A percentile compares a stretch with the other conserved stretches of the same genome.
These are phyloP conservation scores for Termitomyces sp. DNA, from an alignment of 768 basidiomycete genomes.

Conservation along the genomic window DNA sequence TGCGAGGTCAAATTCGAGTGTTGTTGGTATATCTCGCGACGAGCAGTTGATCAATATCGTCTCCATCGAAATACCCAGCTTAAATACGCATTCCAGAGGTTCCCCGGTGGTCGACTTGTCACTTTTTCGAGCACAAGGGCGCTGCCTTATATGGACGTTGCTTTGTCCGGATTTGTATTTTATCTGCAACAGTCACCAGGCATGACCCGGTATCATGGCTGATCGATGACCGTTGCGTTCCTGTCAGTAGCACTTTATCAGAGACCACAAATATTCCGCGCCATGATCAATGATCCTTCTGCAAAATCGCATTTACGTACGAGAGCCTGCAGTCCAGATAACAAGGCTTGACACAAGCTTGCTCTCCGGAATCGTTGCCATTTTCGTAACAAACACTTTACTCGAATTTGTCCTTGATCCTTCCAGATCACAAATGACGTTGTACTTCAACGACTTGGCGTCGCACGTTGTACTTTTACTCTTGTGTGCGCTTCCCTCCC, in stretches of 20 bases:
- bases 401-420: not conserved
- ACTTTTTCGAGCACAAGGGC: constrained; percentile 23
- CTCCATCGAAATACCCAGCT: constrained; percentile 10
- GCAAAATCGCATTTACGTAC: too few species aligned
- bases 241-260: not conserved
- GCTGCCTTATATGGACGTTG: constrained; percentile 20
- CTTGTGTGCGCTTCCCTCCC: not conserved
- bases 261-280: too few species aligned
- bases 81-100: constrained; percentile 21
- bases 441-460: not conserved
- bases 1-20: not conserved
- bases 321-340: not conserved
- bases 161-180: constrained; percentile 22
- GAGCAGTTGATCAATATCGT: constrained; percentile 1
- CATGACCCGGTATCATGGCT: not conserved
- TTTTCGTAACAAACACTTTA: constrained; percentile 1
- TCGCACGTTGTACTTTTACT: not conserved
- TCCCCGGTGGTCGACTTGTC: not conserved
- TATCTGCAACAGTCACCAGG: not conserved
- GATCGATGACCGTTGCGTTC: not conserved
- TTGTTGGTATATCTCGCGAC: constrained; percentile 1
- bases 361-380: not conserved
- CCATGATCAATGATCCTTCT: not conserved
- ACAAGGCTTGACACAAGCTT: not conserved
- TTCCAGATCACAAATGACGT: not conserved